These are phyloP conservation scores for Suillus alpinus DNA, from an alignment of 768 basidiomycete species.

Conservation along the genomic window DNA sequence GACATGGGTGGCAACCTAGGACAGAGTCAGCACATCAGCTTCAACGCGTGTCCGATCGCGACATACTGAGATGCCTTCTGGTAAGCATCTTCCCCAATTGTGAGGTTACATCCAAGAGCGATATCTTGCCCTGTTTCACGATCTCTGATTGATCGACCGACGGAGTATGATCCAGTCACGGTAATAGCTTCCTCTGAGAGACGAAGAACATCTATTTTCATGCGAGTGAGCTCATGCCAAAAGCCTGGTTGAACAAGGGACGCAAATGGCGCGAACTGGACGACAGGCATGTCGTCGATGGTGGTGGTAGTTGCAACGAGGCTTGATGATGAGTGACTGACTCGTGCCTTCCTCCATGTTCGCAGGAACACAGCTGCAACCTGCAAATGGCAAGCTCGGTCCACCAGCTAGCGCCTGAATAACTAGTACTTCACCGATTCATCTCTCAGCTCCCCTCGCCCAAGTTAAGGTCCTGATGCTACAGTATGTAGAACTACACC, in stretches of 20 bases:
- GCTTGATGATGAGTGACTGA: neutral
- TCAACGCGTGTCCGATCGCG: constrained; percentile 6
- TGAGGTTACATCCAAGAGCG: constrained; percentile 65
- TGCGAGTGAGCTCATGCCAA: constrained; percentile 84
- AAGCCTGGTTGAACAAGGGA: constrained; percentile 88
- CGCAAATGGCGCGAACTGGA: constrained; percentile 88
- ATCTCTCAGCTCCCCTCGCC: neutral
- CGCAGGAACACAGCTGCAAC: neutral
- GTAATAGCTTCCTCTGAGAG: constrained; percentile 72
- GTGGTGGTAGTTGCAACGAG: constrained; percentile 4
- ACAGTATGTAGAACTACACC: neutral
- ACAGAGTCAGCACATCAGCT: neutral
- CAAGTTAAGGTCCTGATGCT: neutral
- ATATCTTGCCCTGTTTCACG: constrained; percentile 74
- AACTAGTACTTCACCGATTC: neutral
- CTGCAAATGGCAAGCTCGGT: constrained; percentile 1
- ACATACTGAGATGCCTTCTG: constrained; percentile 45
- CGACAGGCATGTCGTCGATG: constrained; percentile 43
- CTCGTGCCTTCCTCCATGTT: neutral
- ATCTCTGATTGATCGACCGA: constrained; percentile 72
- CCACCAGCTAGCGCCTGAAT: neutral
- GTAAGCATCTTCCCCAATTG: constrained; percentile 66
- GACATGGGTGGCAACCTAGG: constrained; percentile 47
- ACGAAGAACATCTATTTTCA: constrained; percentile 90
- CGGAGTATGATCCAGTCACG: constrained; percentile 64